phyloP scores from a whole-genome alignment of 345 rosid species.

The Eucalyptus curtisii region DNA sequence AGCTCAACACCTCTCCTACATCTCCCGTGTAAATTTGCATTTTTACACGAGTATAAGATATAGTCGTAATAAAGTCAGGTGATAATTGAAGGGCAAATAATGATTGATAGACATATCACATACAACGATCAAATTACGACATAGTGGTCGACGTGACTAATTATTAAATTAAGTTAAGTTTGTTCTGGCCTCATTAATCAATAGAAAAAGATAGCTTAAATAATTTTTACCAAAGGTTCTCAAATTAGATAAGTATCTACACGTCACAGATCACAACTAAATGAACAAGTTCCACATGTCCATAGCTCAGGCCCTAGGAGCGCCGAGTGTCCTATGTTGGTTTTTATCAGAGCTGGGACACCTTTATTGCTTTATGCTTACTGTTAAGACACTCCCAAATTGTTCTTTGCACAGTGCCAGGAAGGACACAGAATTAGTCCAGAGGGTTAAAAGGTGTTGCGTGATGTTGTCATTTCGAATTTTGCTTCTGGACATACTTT shows the following conservation, averaged over 20 bases:
- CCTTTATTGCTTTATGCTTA: not conserved
- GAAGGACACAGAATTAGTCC: not conserved
- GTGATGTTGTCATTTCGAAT: constrained; percentile 28
- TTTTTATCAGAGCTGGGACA: not conserved
- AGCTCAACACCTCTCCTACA: not conserved
- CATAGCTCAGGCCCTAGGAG: not conserved
- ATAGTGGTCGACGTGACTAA: too few species aligned
- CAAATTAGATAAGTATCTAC: not conserved
- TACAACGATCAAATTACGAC: too few species aligned
- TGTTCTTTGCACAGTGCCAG: not conserved
- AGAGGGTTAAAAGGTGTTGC: constrained; percentile 7
- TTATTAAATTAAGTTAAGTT: not conserved
- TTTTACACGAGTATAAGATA: too few species aligned
- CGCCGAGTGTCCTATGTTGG: not conserved
- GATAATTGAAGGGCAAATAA: not conserved
- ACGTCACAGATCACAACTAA: not conserved
- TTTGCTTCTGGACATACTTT: not conserved
- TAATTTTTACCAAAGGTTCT: not conserved
- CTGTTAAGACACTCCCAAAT: not conserved
- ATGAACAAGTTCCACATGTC: not conserved
- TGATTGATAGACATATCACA: not conserved
- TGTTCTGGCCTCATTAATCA: not conserved
- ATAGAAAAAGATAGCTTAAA: too few species aligned
- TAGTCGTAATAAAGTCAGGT: not conserved
- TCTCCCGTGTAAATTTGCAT: not conserved